phyloP scores from a whole-genome alignment of 2,329 filamentous ascomycete species.

The Coniochaeta sp. region DNA sequence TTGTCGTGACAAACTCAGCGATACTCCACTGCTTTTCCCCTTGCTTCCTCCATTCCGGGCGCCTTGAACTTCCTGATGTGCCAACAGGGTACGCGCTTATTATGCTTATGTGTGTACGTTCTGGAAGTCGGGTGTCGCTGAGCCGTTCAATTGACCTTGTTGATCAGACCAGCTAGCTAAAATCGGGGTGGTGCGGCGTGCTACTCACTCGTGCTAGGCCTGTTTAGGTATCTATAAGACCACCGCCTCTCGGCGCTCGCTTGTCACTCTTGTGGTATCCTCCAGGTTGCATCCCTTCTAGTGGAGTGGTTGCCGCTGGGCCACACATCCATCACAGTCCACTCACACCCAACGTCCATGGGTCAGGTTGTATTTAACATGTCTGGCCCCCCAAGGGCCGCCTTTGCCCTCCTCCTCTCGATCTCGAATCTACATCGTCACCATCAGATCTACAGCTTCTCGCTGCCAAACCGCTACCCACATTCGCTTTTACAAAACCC shows the following conservation, averaged over 20 bases:
- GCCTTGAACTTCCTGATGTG: not conserved
- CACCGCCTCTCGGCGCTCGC: not conserved
- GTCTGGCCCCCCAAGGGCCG: conserved; percentile 20
- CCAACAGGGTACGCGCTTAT: not conserved
- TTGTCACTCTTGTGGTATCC: not conserved
- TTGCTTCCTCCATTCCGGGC: not conserved
- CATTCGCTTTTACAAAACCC: conserved; percentile 22
- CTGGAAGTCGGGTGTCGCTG: not conserved
- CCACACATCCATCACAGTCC: not conserved
- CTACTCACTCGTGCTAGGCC: not conserved
- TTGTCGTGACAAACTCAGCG: not conserved
- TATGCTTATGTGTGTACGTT: not conserved
- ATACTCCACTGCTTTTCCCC: not conserved
- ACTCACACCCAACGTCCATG: not conserved
- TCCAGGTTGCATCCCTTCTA: not conserved
- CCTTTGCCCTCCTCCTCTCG: conserved; percentile 20
- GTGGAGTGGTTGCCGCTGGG: not conserved
- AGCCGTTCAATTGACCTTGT: not conserved
- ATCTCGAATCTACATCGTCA: conserved; percentile 25
- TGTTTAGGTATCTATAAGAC: not conserved
- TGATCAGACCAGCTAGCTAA: not conserved
- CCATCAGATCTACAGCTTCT: conserved; percentile 23
- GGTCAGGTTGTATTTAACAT: conserved; percentile 21
- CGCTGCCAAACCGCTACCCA: conserved; percentile 29
- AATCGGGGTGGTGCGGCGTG: not conserved